A percentile compares a stretch with the other conserved stretches of the same genome.
Conservation (phyloP, 805 yeast genomes). For the Saccharomycopsis fibuligera region DNA sequence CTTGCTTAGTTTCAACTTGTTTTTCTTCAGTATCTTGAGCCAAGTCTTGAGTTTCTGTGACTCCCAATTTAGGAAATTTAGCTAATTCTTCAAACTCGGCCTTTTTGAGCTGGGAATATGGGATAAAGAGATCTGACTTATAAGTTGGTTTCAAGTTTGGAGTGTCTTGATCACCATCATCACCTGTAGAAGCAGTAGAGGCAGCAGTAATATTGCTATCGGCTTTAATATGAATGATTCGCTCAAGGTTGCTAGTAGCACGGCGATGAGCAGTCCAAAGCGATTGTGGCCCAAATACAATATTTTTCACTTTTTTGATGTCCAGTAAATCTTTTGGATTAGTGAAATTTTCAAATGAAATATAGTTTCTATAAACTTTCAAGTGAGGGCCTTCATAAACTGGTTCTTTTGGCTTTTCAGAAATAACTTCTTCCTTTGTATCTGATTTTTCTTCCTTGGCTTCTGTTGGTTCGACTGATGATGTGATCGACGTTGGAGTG, state of each 20-base stretch:
- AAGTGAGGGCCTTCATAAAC: constrained; percentile 66
- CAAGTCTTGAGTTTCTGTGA: constrained; percentile 33
- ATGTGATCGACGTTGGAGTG: too few relatives aligned
- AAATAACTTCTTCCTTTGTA: neutral
- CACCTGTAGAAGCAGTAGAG: neutral
- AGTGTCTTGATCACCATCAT: constrained; percentile 2
- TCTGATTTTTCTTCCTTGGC: neutral
- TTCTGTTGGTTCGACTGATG: neutral
- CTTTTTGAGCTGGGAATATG: constrained; percentile 20
- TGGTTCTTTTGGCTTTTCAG: constrained; percentile 20
- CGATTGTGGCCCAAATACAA: constrained; percentile 61
- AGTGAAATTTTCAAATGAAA: constrained; percentile 36
- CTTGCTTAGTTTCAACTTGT: constrained; percentile 37
- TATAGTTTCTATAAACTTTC: constrained; percentile 46
- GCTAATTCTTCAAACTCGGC: constrained; percentile 36
- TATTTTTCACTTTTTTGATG: constrained; percentile 24
- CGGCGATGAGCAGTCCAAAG: constrained; percentile 45
- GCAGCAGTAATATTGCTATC: constrained; percentile 18
- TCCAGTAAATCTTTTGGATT: constrained; percentile 22
- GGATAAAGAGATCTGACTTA: constrained; percentile 16
- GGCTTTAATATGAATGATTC: constrained; percentile 37
- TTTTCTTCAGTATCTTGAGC: constrained; percentile 16
- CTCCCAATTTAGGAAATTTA: constrained; percentile 57
- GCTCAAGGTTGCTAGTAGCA: constrained; percentile 45
- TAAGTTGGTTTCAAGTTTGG: neutral